Base-by-base conservation (phyloP, 345 rosid genomes). In the Capsella bursapastoris region DNA sequence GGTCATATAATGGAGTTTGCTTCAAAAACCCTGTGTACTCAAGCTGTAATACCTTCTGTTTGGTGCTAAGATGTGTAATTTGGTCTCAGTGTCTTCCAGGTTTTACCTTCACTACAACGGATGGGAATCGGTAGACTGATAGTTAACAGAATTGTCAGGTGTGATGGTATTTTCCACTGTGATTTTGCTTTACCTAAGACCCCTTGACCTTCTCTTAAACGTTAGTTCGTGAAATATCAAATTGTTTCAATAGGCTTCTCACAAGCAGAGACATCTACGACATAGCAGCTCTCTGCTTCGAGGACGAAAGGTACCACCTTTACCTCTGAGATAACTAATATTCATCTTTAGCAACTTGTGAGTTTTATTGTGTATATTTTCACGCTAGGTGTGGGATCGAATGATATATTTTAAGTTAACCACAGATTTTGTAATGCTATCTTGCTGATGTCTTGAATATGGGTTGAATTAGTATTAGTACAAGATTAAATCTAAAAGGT, bases 81-180 rank as follows among this genome's bases (percentile, higher is more conserved):
- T 58, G 78, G 83, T 69, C 76, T 75, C 83, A 78, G 81, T 86
- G 75, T 55, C 60, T 84, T 77, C 72, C 91, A 93, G 97, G 96
- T 91, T 73, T 32, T 77, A 58, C 97, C 98, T 81, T 84, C 90
- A 5, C 65, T 87, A 16, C 88, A 59, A 48, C 66, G 89, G 62
- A 79, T 88, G 89, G 98, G 97, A 52, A 88, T 91, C 62, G 96
- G 97, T 66, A 79, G 76, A 81, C 77, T 91, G 81, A 90, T 94
- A 37, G 87, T 89, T 66, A 80, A 82, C 71, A 84, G 83, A 78
- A 85, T 94, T 52, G 64, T 84, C 74, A 89, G 98, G 98, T 89
- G 49, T 71, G 86, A 75, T 4, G 1, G 5, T 38, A 41, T 51
- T 31, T 14, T 56, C 28, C 22, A 4, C 7, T 55, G 4, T n/a